Percentiles rank a stretch among this genome's conserved stretches.
Conservation (phyloP, 805 yeast genomes). For the Pichia rugopelliculosa region DNA sequence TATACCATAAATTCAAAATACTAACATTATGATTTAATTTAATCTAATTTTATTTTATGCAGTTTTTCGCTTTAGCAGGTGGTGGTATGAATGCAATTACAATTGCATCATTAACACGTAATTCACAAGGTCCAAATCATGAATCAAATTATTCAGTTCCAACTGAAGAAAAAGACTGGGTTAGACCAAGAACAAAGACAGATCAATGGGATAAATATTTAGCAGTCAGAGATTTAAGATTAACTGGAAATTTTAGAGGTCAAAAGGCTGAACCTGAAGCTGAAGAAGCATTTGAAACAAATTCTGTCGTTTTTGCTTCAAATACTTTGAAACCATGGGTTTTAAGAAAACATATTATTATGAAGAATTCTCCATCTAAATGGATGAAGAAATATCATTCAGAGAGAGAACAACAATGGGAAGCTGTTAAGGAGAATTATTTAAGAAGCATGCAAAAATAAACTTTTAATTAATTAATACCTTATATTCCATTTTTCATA, state of each 20-base stretch:
- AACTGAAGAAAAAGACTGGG: slow-evolving; percentile 37
- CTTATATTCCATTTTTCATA: slow-evolving; percentile 12
- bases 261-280: slow-evolving; percentile 62
- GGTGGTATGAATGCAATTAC: slow-evolving; percentile 35
- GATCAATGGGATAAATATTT: slow-evolving; percentile 48
- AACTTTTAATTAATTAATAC: slow-evolving; percentile 1
- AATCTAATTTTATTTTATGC: not conserved
- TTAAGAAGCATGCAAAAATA: slow-evolving; percentile 30
- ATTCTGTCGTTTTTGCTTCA: slow-evolving; percentile 36
- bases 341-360: slow-evolving; percentile 31
- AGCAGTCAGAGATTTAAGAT: slow-evolving; percentile 68
- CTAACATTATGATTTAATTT: slow-evolving; percentile 3
- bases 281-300: slow-evolving; percentile 72
- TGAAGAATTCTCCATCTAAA: slow-evolving; percentile 33
- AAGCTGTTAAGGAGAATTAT: slow-evolving; percentile 30
- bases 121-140: slow-evolving; percentile 29
- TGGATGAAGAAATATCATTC: slow-evolving; percentile 31
- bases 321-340: slow-evolving; percentile 31
- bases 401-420: slow-evolving; percentile 26
- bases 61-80: slow-evolving; percentile 48
- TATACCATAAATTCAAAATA: no score
- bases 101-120: slow-evolving; percentile 25
- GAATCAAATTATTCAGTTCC: slow-evolving; percentile 35
- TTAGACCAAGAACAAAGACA: slow-evolving; percentile 45
- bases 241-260: slow-evolving; percentile 69